Evolutionary conservation across 2,329 filamentous ascomycete genomes (phyloP), one percentile per base, ranked within the genome.

Genomic region (Microdochium bolleyi): DNA sequence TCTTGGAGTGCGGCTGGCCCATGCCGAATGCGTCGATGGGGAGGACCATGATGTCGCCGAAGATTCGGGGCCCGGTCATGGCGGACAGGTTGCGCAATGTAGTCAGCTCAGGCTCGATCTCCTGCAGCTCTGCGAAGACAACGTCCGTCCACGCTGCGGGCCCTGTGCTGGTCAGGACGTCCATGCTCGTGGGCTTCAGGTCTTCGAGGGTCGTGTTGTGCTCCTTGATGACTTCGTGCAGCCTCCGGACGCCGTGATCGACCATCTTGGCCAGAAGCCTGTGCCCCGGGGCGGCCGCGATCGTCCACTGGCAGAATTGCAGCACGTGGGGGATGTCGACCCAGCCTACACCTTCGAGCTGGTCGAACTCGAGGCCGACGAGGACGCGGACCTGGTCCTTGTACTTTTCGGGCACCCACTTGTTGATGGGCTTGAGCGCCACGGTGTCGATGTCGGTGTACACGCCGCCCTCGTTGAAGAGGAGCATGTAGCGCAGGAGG

Each of bases 1-100:
- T 62, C 27, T 54, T 49, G 34, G 63, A 65, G 38, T 65, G 63
- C 8, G 32, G 14, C 48, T 65, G 62, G 3, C 62, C 62, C 57
- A 64, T 60, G 16, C 63, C 63, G 25, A 54, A 51, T 16, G 24
- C 27, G 11, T 51, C 50, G 32, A 51, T 41, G n/a, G 52, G 52
- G 21, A 53, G 38, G n/a, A 53, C 19, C 24, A 53, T 25, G 34
- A 53, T 49, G 38, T 53, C 52, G 10, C 49, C 52, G 21, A 50
- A 53, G 9, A 53, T 21, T 14, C 34, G 49, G 11, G 52, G 52
- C 48, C 32, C 48, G 22, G 38, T 30, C 49, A 53, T 32, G 24
- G 24, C 37, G 3, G 52, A 53, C 16, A 50, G 25, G 11, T 50
- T 37, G 13, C 52, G 27, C 38, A 54, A 24, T 14, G 27, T 41